Evolutionary conservation across 2,329 filamentous ascomycete species (phyloP).

Genomic region (Penicillium sp.): DNA sequence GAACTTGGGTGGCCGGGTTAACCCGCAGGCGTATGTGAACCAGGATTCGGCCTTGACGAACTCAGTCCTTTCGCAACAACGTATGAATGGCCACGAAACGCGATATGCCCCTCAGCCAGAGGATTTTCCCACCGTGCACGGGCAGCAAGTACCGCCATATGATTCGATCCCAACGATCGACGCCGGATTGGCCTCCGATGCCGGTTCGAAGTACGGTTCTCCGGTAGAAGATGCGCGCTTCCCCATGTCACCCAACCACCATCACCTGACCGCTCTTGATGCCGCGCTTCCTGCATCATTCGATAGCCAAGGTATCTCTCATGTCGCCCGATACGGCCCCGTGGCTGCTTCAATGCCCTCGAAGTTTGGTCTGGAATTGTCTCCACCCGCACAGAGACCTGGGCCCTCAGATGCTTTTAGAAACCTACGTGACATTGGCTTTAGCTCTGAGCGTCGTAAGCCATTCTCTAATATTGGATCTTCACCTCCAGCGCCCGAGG

Average conservation of each 20-base stretch:
- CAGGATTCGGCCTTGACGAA: constrained; percentile 73
- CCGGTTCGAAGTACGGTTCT: constrained; percentile 73
- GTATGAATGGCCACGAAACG: constrained; percentile 52
- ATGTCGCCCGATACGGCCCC: constrained; percentile 83
- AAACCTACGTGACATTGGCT: constrained; percentile 66
- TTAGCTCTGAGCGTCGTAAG: constrained; percentile 69
- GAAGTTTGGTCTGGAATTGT: constrained; percentile 79
- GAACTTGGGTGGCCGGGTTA: constrained; percentile 66
- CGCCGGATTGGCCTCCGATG: constrained; percentile 58
- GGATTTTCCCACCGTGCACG: constrained; percentile 43
- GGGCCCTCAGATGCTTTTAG: constrained; percentile 64
- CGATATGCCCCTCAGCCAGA: constrained; percentile 46
- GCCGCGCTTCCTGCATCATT: constrained; percentile 92
- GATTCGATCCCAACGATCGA: constrained; percentile 58
- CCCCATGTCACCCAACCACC: constrained; percentile 72
- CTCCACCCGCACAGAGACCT: constrained; percentile 70
- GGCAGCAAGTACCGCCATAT: constrained; percentile 46
- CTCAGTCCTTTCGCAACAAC: constrained; percentile 66
- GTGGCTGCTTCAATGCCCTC: constrained; percentile 91
- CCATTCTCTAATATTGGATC: constrained; percentile 53
- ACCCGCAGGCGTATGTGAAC: constrained; percentile 61
- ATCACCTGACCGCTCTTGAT: constrained; percentile 85
- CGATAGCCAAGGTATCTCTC: constrained; percentile 92
- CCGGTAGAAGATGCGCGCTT: constrained; percentile 76
- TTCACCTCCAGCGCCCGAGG: constrained; percentile 65